Percentiles rank a stretch among this genome's conserved stretches.
phyloP scores from a whole-genome alignment of 257 asterid genomes.

The Rhazya stricta region DNA sequence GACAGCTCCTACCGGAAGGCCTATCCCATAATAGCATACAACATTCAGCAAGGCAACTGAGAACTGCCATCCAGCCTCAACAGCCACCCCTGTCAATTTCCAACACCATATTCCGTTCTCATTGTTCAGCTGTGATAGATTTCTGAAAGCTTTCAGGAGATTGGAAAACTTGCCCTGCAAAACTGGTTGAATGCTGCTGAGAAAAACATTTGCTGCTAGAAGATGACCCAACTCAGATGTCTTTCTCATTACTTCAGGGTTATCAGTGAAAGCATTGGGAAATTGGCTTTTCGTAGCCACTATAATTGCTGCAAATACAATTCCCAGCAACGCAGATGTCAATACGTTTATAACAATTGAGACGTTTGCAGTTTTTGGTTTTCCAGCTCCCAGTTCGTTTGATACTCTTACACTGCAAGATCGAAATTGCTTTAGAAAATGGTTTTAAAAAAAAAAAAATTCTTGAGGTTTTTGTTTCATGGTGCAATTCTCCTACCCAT shows the following conservation, averaged over 20 bases:
- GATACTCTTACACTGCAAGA: conserved; percentile 39
- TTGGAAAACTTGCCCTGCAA: conserved; percentile 22
- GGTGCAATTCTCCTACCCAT: neutral
- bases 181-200: conserved; percentile 33
- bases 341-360: conserved; percentile 23
- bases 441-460: neutral
- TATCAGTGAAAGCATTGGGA: conserved; percentile 25
- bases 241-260: conserved; percentile 19
- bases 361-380: conserved; percentile 31
- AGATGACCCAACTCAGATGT: conserved; percentile 27
- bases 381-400: conserved; percentile 39
- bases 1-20: conserved; percentile 33
- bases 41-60: conserved; percentile 31
- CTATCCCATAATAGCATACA: conserved; percentile 27
- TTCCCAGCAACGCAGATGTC: conserved; percentile 28
- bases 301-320: conserved; percentile 20
- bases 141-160: neutral
- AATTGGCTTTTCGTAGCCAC: conserved; percentile 21
- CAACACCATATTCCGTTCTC: neutral
- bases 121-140: neutral
- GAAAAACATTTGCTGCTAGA: conserved; percentile 29
- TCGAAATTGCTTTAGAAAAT: neutral
- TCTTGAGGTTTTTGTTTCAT: neutral
- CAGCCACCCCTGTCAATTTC: conserved; percentile 31
- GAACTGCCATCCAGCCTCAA: conserved; percentile 43